Conservation (phyloP, 164 flowering plant species). For the Cinnamomum chago region DNA sequence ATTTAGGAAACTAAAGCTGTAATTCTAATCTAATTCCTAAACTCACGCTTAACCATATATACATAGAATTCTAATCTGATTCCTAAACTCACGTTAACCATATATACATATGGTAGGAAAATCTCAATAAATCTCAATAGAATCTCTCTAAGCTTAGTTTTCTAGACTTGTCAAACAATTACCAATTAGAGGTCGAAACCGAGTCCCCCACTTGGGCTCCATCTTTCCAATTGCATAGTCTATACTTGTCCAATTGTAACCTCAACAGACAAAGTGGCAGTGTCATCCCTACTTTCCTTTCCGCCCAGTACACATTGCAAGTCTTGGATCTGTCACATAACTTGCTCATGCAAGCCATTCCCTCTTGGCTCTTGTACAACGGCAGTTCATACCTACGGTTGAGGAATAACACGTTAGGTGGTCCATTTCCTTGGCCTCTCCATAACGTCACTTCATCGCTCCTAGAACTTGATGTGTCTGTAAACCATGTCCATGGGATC, state of each 20-base stretch:
- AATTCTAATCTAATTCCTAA: too few species aligned
- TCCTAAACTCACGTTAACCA: too few species aligned
- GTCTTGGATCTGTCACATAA: background rate
- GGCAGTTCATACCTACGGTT: background rate
- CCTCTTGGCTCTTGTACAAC: constrained; percentile 7
- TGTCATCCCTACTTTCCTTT: constrained; percentile 4
- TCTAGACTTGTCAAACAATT: background rate
- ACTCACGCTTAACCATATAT: too few species aligned
- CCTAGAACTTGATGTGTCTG: constrained; percentile 1
- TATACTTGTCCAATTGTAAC: background rate
- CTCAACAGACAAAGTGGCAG: constrained; percentile 2
- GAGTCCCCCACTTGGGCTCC: constrained; percentile 8
- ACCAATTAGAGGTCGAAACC: constrained; percentile 4
- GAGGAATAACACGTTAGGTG: background rate
- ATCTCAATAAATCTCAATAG: too few species aligned
- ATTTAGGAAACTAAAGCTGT: too few species aligned
- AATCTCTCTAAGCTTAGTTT: constrained; percentile 1
- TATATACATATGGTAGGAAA: too few species aligned
- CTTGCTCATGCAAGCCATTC: background rate
- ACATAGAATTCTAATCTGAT: too few species aligned
- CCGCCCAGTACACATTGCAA: background rate
- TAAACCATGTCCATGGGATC: background rate
- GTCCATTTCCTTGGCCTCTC: constrained; percentile 7
- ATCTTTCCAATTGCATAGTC: constrained; percentile 3
- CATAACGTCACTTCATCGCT: background rate